Conservation (phyloP, 2,329 filamentous ascomycete species). For the Arthrobotrys pseudoclavata region DNA sequence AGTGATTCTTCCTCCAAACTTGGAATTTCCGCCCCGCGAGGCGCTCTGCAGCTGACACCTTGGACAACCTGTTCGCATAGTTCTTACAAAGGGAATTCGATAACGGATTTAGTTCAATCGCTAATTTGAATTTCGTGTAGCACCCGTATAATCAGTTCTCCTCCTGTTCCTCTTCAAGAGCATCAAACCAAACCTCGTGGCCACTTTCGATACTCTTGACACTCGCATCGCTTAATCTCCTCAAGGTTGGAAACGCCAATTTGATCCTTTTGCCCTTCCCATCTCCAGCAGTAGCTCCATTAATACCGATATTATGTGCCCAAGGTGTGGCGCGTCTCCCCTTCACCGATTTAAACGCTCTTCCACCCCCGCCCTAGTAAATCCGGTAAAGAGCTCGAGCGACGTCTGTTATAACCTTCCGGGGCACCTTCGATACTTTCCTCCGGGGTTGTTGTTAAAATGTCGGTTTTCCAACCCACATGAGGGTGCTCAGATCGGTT, state of each 20-base stretch:
- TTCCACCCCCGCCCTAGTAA: slow-evolving; percentile 30
- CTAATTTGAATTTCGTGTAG: neutral
- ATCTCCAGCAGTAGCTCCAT: slow-evolving; percentile 19
- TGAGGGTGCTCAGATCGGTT: slow-evolving; percentile 15
- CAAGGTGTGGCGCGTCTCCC: slow-evolving; percentile 52
- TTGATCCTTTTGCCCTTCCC: slow-evolving; percentile 12
- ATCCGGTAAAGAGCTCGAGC: slow-evolving; percentile 55
- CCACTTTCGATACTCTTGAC: slow-evolving; percentile 43
- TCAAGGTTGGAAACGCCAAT: slow-evolving; percentile 48
- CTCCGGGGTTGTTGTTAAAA: slow-evolving; percentile 27
- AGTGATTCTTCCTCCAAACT: neutral
- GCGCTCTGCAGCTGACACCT: neutral
- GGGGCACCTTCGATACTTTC: slow-evolving; percentile 14
- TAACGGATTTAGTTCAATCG: neutral
- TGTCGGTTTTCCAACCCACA: slow-evolving; percentile 49
- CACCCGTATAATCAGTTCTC: neutral
- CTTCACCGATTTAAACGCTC: slow-evolving; percentile 42
- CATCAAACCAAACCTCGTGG: slow-evolving; percentile 54
- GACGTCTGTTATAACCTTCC: slow-evolving; percentile 33
- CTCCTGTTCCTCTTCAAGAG: slow-evolving; percentile 42
- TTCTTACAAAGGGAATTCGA: neutral
- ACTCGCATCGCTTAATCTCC: slow-evolving; percentile 53
- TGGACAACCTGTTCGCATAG: neutral
- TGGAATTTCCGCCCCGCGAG: neutral
- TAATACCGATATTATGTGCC: slow-evolving; percentile 55